phyloP scores from a whole-genome alignment of 805 yeast species.

The Saturnispora hagleri region DNA sequence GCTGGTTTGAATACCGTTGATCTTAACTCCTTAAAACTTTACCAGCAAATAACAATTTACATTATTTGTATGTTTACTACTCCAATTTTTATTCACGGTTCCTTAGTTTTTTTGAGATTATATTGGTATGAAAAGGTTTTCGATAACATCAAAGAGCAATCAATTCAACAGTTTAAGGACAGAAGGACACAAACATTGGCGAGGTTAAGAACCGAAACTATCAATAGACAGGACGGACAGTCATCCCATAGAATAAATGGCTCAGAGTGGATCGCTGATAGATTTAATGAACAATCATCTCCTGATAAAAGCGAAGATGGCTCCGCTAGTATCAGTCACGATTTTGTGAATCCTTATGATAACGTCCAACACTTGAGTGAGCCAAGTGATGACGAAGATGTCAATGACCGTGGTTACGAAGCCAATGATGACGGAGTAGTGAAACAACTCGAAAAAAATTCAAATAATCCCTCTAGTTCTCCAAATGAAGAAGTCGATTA shows the following conservation, averaged over 20 bases:
- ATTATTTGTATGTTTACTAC: slow-evolving; percentile 59
- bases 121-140: slow-evolving; percentile 87
- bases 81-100: slow-evolving; percentile 82
- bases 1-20: slow-evolving; percentile 86
- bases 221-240: slow-evolving; percentile 14
- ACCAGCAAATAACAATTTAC: slow-evolving; percentile 74
- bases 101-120: slow-evolving; percentile 64
- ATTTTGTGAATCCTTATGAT: not conserved
- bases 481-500: not conserved
- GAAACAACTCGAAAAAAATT: not conserved
- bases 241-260: slow-evolving; percentile 22
- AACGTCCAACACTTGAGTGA: slow-evolving; percentile 30
- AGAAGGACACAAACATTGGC: slow-evolving; percentile 71
- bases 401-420: not conserved
- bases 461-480: not conserved
- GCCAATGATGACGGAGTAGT: not conserved
- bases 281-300: slow-evolving; percentile 11
- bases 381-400: slow-evolving; percentile 31
- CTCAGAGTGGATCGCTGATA: slow-evolving; percentile 22
- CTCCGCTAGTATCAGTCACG: not conserved
- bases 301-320: slow-evolving; percentile 3
- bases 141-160: slow-evolving; percentile 66
- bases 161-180: slow-evolving; percentile 74
- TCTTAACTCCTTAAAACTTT: slow-evolving; percentile 50
- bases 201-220: slow-evolving; percentile 31